Conservation (phyloP, 345 rosid genomes). For the Turritis glabra region DNA sequence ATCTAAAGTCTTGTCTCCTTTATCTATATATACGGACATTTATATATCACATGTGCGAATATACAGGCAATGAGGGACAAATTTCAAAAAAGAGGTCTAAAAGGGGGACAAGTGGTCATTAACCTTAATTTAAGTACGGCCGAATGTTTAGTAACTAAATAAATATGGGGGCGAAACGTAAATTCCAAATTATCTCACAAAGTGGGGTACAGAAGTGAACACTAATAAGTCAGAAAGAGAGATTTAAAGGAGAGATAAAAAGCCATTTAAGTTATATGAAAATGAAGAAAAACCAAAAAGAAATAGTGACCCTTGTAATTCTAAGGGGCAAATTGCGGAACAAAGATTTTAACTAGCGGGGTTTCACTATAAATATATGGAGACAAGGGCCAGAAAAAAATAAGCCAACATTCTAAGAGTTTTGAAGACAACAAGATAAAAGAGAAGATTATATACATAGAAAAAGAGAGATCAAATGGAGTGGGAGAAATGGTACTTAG, state of each 20-base stretch:
- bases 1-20: conserved; percentile 30
- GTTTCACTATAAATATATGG: conserved; percentile 34
- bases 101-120: conserved; percentile 15
- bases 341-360: background rate
- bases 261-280: conserved; percentile 18
- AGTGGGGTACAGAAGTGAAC: conserved; percentile 40
- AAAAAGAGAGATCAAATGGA: conserved; percentile 30
- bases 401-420: conserved; percentile 29
- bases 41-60: conserved; percentile 9
- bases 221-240: conserved; percentile 28
- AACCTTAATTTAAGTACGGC: conserved; percentile 11
- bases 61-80: background rate
- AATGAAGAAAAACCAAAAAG: background rate
- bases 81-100: background rate
- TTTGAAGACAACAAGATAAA: conserved; percentile 11
- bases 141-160: conserved; percentile 22
- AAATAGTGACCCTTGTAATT: conserved; percentile 17
- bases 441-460: background rate
- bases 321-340: conserved; percentile 30
- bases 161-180: conserved; percentile 15
- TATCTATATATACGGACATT: conserved; percentile 6
- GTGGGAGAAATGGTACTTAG: conserved; percentile 59
- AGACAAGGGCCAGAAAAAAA: conserved; percentile 3
- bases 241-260: conserved; percentile 14
- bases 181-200: conserved; percentile 18